Conservation (phyloP, 148 eudicot genomes). For the Rhododendron williamsianum region DNA sequence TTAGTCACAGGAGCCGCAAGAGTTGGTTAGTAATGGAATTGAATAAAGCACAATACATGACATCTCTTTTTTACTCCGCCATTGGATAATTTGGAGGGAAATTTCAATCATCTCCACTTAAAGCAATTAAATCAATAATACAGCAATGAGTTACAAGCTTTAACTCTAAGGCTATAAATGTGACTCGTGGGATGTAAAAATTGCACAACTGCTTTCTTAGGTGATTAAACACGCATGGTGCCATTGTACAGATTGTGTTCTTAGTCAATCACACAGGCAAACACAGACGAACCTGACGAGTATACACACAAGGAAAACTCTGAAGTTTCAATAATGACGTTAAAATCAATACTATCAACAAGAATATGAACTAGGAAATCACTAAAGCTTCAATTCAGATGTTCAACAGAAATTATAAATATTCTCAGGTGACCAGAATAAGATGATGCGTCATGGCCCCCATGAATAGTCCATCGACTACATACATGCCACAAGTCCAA, state of each 20-base stretch:
- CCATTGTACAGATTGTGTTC: not conserved
- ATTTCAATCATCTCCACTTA: too few relatives aligned
- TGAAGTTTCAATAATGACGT: slow-evolving; percentile 3
- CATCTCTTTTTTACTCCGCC: too few relatives aligned
- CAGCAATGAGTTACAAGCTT: not conserved
- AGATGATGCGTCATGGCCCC: not conserved
- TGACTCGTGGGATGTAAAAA: not conserved
- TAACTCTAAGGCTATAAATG: not conserved
- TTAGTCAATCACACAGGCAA: not conserved
- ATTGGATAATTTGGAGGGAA: too few relatives aligned
- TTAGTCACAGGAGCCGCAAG: not conserved
- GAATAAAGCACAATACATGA: too few relatives aligned
- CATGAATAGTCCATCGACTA: not conserved
- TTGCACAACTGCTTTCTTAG: not conserved
- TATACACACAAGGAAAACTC: not conserved
- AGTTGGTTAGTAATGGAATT: too few relatives aligned
- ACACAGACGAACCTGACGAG: too few relatives aligned
- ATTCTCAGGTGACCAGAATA: not conserved
- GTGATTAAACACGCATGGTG: not conserved
- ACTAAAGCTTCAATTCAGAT: slow-evolving; percentile 11
- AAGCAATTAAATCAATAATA: not conserved
- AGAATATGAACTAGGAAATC: not conserved
- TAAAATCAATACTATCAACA: not conserved
- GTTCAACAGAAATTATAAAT: not conserved
- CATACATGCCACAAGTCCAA: not conserved